These are phyloP conservation scores for Bigelowiella natans DNA, from an alignment of 78 protist genomes.

Conservation along the genomic window DNA sequence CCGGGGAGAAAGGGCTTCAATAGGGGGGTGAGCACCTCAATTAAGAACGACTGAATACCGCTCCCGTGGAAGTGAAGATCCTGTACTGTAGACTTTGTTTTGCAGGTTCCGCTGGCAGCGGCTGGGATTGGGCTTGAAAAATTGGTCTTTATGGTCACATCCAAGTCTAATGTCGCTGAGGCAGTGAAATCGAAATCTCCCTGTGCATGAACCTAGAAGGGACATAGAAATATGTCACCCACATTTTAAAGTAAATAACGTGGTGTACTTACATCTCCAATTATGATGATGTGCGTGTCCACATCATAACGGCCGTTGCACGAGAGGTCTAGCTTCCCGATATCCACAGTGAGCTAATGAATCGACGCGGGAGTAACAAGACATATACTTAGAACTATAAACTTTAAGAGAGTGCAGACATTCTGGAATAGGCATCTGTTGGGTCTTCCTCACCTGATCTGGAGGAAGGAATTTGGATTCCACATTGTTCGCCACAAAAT, in stretches of 20 bases:
- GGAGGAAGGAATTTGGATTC: too few species aligned
- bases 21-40: background rate
- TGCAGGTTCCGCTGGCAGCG: background rate
- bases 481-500: too few species aligned
- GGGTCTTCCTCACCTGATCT: too few species aligned
- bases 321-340: background rate
- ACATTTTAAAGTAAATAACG: too few species aligned
- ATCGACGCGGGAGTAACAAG: too few species aligned
- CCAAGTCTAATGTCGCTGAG: background rate
- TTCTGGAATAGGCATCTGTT: too few species aligned
- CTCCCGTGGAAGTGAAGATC: background rate
- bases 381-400: too few species aligned
- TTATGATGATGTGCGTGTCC: background rate
- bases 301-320: background rate
- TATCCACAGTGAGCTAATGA: too few species aligned
- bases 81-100: background rate
- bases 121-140: background rate
- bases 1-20: background rate
- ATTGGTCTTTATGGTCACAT: background rate
- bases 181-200: background rate
- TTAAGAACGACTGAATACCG: background rate
- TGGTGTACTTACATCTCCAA: too few species aligned
- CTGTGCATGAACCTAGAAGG: too few species aligned
- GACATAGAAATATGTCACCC: too few species aligned
- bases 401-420: too few species aligned